These are phyloP conservation scores for Citrus medica DNA, from an alignment of 345 rosid species.

Conservation along the genomic window DNA sequence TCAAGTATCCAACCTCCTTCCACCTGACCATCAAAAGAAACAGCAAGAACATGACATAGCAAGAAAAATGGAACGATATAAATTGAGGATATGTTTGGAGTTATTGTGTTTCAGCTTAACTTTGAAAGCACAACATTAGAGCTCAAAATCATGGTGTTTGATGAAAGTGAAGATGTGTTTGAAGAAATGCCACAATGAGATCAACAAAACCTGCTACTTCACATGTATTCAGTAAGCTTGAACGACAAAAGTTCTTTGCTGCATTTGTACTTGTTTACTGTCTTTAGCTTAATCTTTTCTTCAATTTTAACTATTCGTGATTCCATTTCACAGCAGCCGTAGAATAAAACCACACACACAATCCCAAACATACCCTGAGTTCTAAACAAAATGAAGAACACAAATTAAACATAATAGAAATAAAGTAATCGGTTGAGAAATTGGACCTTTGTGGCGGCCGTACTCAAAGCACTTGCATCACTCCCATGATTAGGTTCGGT, in stretches of 20 bases:
- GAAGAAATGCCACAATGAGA: too few species aligned
- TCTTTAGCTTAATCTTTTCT: too few species aligned
- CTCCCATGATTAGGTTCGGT: constrained; percentile 97
- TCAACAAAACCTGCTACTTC: too few species aligned
- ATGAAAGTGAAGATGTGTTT: too few species aligned
- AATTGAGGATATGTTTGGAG: background rate
- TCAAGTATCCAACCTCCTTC: constrained; percentile 89
- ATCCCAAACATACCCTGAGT: background rate
- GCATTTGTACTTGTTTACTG: too few species aligned
- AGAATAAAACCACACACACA: background rate
- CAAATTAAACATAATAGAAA: background rate
- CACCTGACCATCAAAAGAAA: constrained; percentile 40
- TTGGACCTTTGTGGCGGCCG: constrained; percentile 81
- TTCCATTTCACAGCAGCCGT: background rate
- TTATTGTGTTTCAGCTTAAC: too few species aligned
- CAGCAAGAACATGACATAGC: constrained; percentile 3
- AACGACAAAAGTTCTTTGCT: too few species aligned
- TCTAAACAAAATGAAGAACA: background rate
- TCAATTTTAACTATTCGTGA: too few species aligned
- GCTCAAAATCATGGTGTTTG: too few species aligned
- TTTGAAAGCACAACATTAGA: too few species aligned
- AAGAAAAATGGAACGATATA: background rate
- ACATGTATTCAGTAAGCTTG: too few species aligned
- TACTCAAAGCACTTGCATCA: constrained; percentile 78
- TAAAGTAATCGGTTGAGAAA: constrained; percentile 3